Evolutionary conservation across 176 grass and related monocot genomes (phyloP).

Genomic region (Puya raimondii): DNA sequence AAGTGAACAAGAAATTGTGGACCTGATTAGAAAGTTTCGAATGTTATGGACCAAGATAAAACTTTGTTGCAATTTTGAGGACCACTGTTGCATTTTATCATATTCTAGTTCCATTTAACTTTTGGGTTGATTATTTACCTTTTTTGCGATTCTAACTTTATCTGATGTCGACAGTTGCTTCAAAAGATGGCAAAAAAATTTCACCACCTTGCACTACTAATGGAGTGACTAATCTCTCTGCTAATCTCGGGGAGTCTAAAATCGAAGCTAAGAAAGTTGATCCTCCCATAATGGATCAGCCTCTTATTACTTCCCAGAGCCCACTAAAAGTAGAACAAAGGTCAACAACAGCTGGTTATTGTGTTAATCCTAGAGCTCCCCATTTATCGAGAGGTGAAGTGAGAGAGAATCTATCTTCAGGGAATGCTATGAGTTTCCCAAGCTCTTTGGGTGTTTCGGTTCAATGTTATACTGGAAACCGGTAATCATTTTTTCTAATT

Average conservation of each 20-base stretch:
- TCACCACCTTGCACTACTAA: slow-evolving; percentile 6
- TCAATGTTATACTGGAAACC: slow-evolving; percentile 14
- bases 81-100: too few relatives aligned
- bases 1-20: too few relatives aligned
- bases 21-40: too few relatives aligned
- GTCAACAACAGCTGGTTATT: background rate
- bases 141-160: too few relatives aligned
- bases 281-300: slow-evolving; percentile 7
- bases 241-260: background rate
- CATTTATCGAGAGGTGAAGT: slow-evolving; percentile 10
- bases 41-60: too few relatives aligned
- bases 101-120: too few relatives aligned
- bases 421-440: background rate
- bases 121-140: too few relatives aligned
- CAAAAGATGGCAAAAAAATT: slow-evolving; percentile 4
- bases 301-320: background rate
- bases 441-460: slow-evolving; percentile 3
- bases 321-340: slow-evolving; percentile 17
- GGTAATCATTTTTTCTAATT: slow-evolving; percentile 15
- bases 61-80: background rate
- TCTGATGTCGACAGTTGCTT: slow-evolving; percentile 12
- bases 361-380: background rate
- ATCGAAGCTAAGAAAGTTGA: background rate
- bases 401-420: slow-evolving; percentile 25
- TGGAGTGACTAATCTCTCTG: slow-evolving; percentile 2